Conservation (phyloP, 2,329 filamentous ascomycete genomes). For the Talaromyces marneffei region DNA sequence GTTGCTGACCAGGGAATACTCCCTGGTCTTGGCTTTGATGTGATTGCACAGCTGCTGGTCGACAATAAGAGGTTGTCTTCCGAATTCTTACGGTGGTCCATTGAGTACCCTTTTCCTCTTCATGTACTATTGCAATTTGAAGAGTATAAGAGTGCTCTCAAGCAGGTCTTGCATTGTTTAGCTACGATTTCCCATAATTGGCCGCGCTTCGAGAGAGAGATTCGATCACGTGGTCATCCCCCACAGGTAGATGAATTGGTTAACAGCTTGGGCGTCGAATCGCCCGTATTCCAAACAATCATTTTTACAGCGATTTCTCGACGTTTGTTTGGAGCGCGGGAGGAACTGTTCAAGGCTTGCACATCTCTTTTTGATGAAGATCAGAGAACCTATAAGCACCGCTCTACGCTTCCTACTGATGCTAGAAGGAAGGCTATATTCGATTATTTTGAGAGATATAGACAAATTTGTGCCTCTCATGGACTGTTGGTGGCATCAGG, state of each 20-base stretch:
- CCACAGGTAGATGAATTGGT: slow-evolving; percentile 54
- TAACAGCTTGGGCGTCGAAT: slow-evolving; percentile 44
- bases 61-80: slow-evolving; percentile 40
- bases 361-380: slow-evolving; percentile 20
- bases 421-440: slow-evolving; percentile 18
- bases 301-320: slow-evolving; percentile 43
- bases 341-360: slow-evolving; percentile 16
- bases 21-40: slow-evolving; percentile 25
- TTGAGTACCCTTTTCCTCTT: slow-evolving; percentile 42
- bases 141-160: slow-evolving; percentile 28
- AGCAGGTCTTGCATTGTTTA: slow-evolving; percentile 43
- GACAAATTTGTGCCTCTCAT: slow-evolving; percentile 11
- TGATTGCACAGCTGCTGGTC: slow-evolving; percentile 43
- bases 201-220: slow-evolving; percentile 30
- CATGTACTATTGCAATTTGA: slow-evolving; percentile 25
- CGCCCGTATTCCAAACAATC: slow-evolving; percentile 48
- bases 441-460: slow-evolving; percentile 18
- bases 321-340: slow-evolving; percentile 18
- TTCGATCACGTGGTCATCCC: slow-evolving; percentile 42
- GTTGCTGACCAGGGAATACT: slow-evolving; percentile 32
- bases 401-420: slow-evolving; percentile 9
- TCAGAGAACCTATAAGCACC: slow-evolving; percentile 18
- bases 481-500: neutral
- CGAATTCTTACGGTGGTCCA: slow-evolving; percentile 41
- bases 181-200: slow-evolving; percentile 40